Evolutionary conservation across 768 basidiomycete species (phyloP).

Genomic region (Tylopilus balloui): DNA sequence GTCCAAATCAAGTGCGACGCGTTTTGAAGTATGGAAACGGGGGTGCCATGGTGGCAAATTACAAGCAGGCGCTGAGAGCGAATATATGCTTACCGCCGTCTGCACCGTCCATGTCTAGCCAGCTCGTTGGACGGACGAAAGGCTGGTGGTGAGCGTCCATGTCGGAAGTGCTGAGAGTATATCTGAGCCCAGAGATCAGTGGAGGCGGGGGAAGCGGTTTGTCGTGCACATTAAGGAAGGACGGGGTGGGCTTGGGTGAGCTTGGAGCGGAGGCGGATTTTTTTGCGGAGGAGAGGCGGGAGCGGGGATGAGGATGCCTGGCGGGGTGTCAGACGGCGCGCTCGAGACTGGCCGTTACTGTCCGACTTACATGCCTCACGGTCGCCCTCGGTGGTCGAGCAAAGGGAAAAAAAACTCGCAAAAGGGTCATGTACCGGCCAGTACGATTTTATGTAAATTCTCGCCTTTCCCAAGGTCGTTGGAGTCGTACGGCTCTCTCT

Average conservation of each 20-base stretch:
- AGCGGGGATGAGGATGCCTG: constrained; percentile 24
- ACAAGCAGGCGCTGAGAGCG: constrained; percentile 3
- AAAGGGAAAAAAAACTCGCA: constrained; percentile 2
- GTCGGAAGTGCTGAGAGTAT: constrained; percentile 22
- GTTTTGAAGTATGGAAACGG: constrained; percentile 15
- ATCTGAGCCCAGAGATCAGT: constrained; percentile 25
- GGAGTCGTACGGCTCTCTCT: constrained; percentile 3
- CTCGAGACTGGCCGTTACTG: neutral
- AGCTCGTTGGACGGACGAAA: constrained; percentile 18
- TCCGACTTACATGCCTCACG: constrained; percentile 23
- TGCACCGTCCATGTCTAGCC: constrained; percentile 20
- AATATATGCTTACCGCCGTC: constrained; percentile 21
- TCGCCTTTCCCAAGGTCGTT: constrained; percentile 18
- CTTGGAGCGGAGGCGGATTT: constrained; percentile 26
- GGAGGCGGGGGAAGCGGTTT: constrained; percentile 41
- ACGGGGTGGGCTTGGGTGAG: constrained; percentile 15
- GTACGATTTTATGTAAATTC: constrained; percentile 30
- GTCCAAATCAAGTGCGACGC: constrained; percentile 6
- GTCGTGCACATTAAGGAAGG: constrained; percentile 23
- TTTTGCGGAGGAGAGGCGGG: constrained; percentile 21
- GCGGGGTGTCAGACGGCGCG: neutral
- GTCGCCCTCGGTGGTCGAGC: neutral
- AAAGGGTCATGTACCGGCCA: constrained; percentile 20
- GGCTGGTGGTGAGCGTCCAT: constrained; percentile 26
- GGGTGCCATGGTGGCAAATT: constrained; percentile 8